Evolutionary conservation across 2,329 filamentous ascomycete genomes (phyloP), one percentile per base, ranked within the genome.

Genomic region (Tolypocladium ophioglossoides): DNA sequence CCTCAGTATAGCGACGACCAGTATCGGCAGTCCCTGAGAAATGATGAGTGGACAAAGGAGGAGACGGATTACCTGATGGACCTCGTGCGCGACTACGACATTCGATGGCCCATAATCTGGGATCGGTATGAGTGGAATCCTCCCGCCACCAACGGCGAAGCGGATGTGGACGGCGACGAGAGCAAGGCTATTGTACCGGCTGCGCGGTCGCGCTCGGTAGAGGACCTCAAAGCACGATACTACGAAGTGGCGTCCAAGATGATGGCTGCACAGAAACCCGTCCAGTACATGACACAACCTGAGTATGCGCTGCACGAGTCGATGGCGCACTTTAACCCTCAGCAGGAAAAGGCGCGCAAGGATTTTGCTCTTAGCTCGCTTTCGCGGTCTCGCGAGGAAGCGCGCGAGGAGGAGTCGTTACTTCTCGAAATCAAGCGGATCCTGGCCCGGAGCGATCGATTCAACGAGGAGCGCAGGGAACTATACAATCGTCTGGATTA

Each of bases 341-440:
- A 81, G 18, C 84, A 88, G 62, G 94, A 99, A 71, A 79, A 78
- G 27, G 77, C 83, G 52, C 84, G 94, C 58, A 99, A 97, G 73
- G 83, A 87, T 55, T 88, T 96, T 63, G 92, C 91, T 4, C 81
- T 87, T 58, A 84, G 86, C 51, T 83, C 91, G 49, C 79, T 97
- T 59, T 83, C 85, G 50, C 83, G 94, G 41, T 87, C 86, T 10
- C 85, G 85, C 58, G 90, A 96, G 58, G 92, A 99, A 70, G 88
- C 92, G 30, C 85, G 89, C 58, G 94, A 99, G 68, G 94, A 99
- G 71, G 88, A 95, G 62, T 86, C 89, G 37, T 74, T 99, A 3
- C 79, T 99, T 20, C 80, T 92, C 55, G 94, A 99, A 67, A 82
- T 99, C 54, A 91, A 95, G 65, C 86, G 94, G 56, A 97, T 99